Conservation (phyloP, 2,329 filamentous ascomycete species). For the Gliomastix tumulicola region DNA sequence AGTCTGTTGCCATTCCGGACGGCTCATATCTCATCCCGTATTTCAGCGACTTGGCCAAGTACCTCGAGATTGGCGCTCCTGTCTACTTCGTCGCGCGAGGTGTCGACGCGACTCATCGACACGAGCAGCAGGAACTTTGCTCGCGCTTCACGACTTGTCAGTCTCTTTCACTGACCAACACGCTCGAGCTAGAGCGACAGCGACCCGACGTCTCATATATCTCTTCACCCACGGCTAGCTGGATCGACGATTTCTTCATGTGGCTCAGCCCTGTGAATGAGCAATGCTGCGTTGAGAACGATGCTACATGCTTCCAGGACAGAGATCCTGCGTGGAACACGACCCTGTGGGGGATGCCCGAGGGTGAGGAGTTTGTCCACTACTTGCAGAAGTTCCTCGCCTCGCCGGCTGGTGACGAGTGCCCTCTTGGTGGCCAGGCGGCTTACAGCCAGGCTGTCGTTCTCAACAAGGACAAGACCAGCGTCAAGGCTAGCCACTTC, state of each 20-base stretch:
- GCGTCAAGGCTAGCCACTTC: conserved; percentile 82
- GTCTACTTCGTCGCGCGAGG: conserved; percentile 91
- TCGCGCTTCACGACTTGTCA: conserved; percentile 88
- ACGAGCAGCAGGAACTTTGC: conserved; percentile 79
- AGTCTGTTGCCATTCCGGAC: conserved; percentile 87
- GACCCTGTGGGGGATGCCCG: conserved; percentile 83
- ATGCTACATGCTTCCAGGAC: conserved; percentile 69
- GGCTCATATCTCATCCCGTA: conserved; percentile 94
- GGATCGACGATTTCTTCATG: conserved; percentile 93
- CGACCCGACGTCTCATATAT: conserved; percentile 83
- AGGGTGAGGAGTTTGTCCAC: conserved; percentile 81
- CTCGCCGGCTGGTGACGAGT: conserved; percentile 73
- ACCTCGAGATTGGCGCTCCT: conserved; percentile 84
- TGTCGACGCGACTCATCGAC: conserved; percentile 69
- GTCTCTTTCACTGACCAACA: conserved; percentile 74
- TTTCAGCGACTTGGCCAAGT: conserved; percentile 92
- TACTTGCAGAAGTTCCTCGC: conserved; percentile 80
- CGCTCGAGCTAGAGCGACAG: conserved; percentile 91
- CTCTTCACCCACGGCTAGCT: conserved; percentile 80
- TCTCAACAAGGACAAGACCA: conserved; percentile 59
- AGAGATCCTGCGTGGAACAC: conserved; percentile 82
- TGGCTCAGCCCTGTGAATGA: conserved; percentile 88
- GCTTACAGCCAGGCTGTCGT: conserved; percentile 82
- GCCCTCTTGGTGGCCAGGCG: conserved; percentile 82
- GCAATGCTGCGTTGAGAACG: conserved; percentile 62